phyloP scores from a whole-genome alignment of 1,284 basidiomycete genomes.

The Boletellus deceptivus region DNA sequence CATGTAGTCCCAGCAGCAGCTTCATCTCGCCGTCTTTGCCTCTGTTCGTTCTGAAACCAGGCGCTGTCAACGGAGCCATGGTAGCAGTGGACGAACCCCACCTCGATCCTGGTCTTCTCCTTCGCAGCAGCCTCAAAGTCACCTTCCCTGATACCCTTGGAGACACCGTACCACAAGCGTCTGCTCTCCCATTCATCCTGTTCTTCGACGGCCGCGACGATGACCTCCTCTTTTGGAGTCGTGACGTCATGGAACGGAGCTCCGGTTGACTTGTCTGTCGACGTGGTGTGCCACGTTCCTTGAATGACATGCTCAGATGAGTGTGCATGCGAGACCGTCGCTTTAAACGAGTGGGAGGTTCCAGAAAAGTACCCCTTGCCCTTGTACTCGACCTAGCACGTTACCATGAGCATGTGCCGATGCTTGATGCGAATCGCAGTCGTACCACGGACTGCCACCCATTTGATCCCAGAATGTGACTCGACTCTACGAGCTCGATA shows the following conservation, averaged over 20 bases:
- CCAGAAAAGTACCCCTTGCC: conserved; percentile 95
- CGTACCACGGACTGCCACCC: conserved; percentile 65
- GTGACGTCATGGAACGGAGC: conserved; percentile 65
- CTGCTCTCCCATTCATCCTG: conserved; percentile 87
- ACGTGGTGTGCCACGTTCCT: conserved; percentile 85
- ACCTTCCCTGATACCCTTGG: conserved; percentile 87
- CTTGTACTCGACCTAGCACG: conserved; percentile 77
- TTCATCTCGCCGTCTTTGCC: conserved; percentile 88
- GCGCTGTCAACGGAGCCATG: background rate
- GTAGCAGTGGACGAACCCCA: conserved; percentile 30
- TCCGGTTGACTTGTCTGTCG: conserved; percentile 44
- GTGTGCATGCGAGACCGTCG: conserved; percentile 51
- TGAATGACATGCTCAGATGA: conserved; percentile 59
- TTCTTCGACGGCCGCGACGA: conserved; percentile 55
- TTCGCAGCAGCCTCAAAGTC: conserved; percentile 90
- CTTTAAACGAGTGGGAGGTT: conserved; percentile 92
- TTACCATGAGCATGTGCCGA: conserved; percentile 4
- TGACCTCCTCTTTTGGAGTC: conserved; percentile 71
- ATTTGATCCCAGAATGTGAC: conserved; percentile 81
- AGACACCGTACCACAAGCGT: conserved; percentile 83
- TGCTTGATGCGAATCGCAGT: background rate
- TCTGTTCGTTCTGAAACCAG: conserved; percentile 76
- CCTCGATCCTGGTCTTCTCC: conserved; percentile 94
- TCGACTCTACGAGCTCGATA: conserved; percentile 86
- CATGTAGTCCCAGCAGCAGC: conserved; percentile 68